Evolutionary conservation across 1,284 basidiomycete genomes (phyloP).

Genomic region (Trichosporon coremiiforme): DNA sequence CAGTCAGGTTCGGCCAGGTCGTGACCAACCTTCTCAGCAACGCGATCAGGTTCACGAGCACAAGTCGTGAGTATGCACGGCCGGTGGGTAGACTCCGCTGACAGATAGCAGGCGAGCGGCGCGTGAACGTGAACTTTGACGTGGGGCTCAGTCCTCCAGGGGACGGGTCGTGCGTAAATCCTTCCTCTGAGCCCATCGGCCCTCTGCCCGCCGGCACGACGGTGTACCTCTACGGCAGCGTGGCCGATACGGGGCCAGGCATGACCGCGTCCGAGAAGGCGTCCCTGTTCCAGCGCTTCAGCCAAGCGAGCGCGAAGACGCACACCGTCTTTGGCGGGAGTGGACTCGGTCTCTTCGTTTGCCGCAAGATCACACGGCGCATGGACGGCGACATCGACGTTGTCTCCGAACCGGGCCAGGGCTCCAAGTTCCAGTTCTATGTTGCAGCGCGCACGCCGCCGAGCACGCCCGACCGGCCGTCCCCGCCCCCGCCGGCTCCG

Average conservation of each 20-base stretch:
- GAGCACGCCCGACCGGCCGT: neutral
- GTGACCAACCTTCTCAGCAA: slow-evolving; percentile 53
- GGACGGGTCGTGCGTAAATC: slow-evolving; percentile 40
- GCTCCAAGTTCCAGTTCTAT: slow-evolving; percentile 55
- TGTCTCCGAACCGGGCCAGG: slow-evolving; percentile 27
- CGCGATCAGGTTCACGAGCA: slow-evolving; percentile 49
- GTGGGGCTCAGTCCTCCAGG: slow-evolving; percentile 43
- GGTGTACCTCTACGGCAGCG: slow-evolving; percentile 41
- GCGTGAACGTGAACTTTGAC: slow-evolving; percentile 47
- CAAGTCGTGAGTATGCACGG: slow-evolving; percentile 32
- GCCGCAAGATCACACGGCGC: slow-evolving; percentile 31
- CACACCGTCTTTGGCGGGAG: slow-evolving; percentile 50
- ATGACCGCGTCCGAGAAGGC: slow-evolving; percentile 41
- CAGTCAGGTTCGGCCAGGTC: slow-evolving; percentile 51
- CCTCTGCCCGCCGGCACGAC: slow-evolving; percentile 29
- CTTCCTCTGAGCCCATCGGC: slow-evolving; percentile 16
- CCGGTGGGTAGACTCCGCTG: slow-evolving; percentile 17
- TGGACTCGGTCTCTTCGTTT: slow-evolving; percentile 45
- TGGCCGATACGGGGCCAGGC: slow-evolving; percentile 50
- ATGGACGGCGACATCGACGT: slow-evolving; percentile 39
- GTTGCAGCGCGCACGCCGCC: slow-evolving; percentile 29
- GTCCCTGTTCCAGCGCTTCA: slow-evolving; percentile 49
- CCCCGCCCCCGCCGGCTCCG: slow-evolving; percentile 33
- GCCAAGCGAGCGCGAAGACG: slow-evolving; percentile 42
- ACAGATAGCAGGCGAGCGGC: slow-evolving; percentile 31